Conservation (phyloP, 78 protist species). For the Pigoraptor vietnamica region DNA sequence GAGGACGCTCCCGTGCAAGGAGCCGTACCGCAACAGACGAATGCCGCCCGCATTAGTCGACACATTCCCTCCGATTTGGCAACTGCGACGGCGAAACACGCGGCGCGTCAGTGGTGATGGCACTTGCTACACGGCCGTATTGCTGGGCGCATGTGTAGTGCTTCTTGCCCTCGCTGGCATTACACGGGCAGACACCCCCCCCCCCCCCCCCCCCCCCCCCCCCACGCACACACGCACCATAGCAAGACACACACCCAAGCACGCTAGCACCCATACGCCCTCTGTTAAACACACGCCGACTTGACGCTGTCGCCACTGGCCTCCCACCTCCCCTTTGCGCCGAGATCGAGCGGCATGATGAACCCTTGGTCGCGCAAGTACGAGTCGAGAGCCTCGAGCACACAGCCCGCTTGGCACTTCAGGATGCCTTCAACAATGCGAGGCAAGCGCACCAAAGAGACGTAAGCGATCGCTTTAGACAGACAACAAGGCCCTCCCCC, state of each 20-base stretch:
- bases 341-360: slow-evolving; percentile 89
- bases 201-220: no score
- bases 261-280: no score
- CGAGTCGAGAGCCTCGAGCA: slow-evolving; percentile 61
- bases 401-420: slow-evolving; percentile 72
- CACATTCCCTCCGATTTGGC: slow-evolving; percentile 92
- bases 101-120: no score
- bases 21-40: slow-evolving; percentile 83
- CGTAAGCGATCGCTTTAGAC: background rate
- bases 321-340: slow-evolving; percentile 84
- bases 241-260: no score
- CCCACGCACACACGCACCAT: no score
- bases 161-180: no score
- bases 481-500: background rate
- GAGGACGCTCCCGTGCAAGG: slow-evolving; percentile 76
- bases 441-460: background rate
- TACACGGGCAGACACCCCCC: no score
- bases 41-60: slow-evolving; percentile 95
- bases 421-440: slow-evolving; percentile 19
- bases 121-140: no score
- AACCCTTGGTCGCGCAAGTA: slow-evolving; percentile 47
- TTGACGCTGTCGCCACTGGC: no score
- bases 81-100: no score
- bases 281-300: no score
- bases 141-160: no score